Base-by-base conservation (phyloP, 2,329 filamentous ascomycete species). In the Colletotrichum plurivorum region DNA sequence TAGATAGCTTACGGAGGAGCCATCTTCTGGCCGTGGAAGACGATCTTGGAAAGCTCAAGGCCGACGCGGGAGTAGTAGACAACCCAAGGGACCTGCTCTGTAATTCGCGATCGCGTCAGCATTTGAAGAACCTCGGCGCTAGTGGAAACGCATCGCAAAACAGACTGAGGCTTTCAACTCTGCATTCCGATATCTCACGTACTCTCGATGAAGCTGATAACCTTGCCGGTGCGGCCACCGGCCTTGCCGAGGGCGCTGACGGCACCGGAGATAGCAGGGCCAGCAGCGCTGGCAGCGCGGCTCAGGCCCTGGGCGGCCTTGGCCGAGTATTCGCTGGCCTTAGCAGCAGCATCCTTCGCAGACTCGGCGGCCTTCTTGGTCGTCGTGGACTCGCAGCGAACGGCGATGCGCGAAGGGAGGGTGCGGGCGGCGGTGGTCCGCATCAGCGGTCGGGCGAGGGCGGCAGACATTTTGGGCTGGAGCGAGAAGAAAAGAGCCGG, bases 1-100 rank as follows among this genome's bases (percentile, higher is more conserved):
- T 12, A 54, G 2, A 36, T 46, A 39, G 86, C 95, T 90, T 93
- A 99, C 96, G 96, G 96, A 84, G 94, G 94, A 79, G 88, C 86
- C 94, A 99, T 98, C 85, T 93, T 93, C 84, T 95, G 94, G 81
- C 90, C 91, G 77, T 90, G 89, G 86, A 94, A 94, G 74, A 98
- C 90, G 75, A 98, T 88, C 88, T 93, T 97, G 80, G 88, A 89
- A 70, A 98, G 87, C 87, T 99, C 96, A 73, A 95, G 84, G 76
- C 88, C 93, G 79, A 98, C 95, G 81, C 91, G 93, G 78, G 92
- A 91, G 88, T 98, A 99, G 90, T 98, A 98, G 80, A 97, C 80
- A 73, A 94, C 92, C 71, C 91, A 91, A 75, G 96, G 96, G 75
- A 95, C 89, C 85, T 96, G 88, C 82, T 91, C 95, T 98, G 79